Evolutionary conservation across 768 basidiomycete genomes (phyloP).

Genomic region (Brasilioporus rufonigricans): DNA sequence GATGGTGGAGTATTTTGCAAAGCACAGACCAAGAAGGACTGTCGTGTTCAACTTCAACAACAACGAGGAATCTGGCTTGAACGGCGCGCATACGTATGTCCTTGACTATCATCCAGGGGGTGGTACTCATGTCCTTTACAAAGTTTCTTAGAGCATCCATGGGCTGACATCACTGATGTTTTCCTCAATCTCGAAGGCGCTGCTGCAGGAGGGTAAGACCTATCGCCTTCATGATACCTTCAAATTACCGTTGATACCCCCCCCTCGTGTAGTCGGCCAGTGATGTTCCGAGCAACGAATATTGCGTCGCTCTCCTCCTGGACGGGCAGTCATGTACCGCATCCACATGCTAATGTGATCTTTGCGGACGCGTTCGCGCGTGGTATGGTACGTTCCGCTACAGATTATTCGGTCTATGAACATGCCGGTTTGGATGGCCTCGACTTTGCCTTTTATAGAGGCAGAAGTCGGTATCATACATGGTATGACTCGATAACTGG

Average conservation of each 20-base stretch:
- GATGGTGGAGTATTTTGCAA: slow-evolving; percentile 54
- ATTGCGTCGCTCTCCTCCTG: slow-evolving; percentile 56
- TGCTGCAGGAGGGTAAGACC: slow-evolving; percentile 65
- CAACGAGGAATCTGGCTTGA: slow-evolving; percentile 75
- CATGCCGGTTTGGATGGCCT: slow-evolving; percentile 60
- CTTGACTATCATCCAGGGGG: slow-evolving; percentile 2
- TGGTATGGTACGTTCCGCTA: slow-evolving; percentile 63
- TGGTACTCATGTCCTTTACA: neutral
- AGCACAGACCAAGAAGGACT: slow-evolving; percentile 52
- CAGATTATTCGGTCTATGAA: slow-evolving; percentile 72
- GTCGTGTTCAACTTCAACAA: slow-evolving; percentile 86
- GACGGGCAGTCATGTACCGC: slow-evolving; percentile 42
- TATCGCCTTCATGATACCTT: neutral
- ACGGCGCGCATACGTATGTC: slow-evolving; percentile 64
- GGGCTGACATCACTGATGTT: slow-evolving; percentile 59
- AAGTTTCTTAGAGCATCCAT: slow-evolving; percentile 73
- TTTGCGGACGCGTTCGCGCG: slow-evolving; percentile 67
- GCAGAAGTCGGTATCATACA: slow-evolving; percentile 76
- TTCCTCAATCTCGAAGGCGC: slow-evolving; percentile 88
- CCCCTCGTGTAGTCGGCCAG: slow-evolving; percentile 52
- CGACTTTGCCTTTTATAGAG: slow-evolving; percentile 77
- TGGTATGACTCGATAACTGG: slow-evolving; percentile 65
- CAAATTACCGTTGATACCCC: neutral
- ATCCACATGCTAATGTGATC: slow-evolving; percentile 72
- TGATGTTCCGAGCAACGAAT: slow-evolving; percentile 72